Evolutionary conservation across 2,329 filamentous ascomycete species (phyloP), one percentile per base, ranked within the genome.

Genomic region (Ascochyta viciae-villosae): DNA sequence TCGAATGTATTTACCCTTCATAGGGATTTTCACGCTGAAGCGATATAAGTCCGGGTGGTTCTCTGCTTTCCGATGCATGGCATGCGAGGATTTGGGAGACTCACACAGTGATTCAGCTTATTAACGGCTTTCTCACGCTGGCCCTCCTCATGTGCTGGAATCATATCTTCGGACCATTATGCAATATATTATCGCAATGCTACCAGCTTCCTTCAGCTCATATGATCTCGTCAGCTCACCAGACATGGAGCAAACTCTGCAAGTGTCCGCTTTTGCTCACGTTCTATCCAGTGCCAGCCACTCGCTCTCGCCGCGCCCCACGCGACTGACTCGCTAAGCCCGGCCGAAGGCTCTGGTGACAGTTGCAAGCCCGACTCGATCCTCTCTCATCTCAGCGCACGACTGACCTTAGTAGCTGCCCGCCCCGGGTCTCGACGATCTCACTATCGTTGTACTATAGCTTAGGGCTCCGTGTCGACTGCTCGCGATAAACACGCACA

Each of bases 1-100:
- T 62, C 61, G 54, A 64, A 71, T 75, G 71, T 75, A 74, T 70
- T 73, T 73, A 72, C 68, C 69, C 61, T 67, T 57, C 29, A 56
- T 59, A 53, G 61, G 65, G 64, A 38, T 35, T 43, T 42, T 29
- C 16, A n/a, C 31, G 24, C 26, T 31, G 38, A 47, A 50, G 73
- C 60, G 66, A 50, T 66, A 67, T 49, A 71, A 63, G 68, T 72
- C 69, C 64, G 66, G 69, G 72, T 66, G 71, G 66, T 64, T 64
- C 54, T 65, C 57, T 71, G 62, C 55, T 61, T 62, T 63, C 57
- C 46, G 42, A 47, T 68, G 69, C 70, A 74, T 68, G 68, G 70
- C 64, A 65, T 67, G 62, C 65, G 60, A 62, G 64, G 52, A 53
- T 54, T 57, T 55, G 54, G 38, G 55, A 54, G 48, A 55, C 57